A percentile compares a stretch with the other conserved stretches of the same genome.
Evolutionary conservation across 2,329 filamentous ascomycete species (phyloP).

Genomic region (Triangularia verruculosa): DNA sequence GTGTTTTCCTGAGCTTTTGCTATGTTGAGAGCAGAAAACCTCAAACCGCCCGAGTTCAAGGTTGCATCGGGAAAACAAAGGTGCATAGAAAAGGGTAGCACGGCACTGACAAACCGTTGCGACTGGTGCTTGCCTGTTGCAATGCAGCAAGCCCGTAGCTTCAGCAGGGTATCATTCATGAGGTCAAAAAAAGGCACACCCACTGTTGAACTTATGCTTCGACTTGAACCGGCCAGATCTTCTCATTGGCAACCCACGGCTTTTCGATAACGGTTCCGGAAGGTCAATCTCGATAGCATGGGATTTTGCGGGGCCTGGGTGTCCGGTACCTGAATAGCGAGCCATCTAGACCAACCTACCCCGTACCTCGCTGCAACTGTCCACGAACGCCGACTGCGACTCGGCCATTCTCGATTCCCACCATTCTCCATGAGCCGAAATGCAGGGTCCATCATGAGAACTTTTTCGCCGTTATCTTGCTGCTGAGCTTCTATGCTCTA

Average conservation of each 20-base stretch:
- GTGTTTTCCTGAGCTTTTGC: not conserved
- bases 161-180: not conserved
- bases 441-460: not conserved
- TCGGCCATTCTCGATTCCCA: not conserved
- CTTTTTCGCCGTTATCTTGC: not conserved
- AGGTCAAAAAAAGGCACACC: not conserved
- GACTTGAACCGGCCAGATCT: not conserved
- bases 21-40: not conserved
- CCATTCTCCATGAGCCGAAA: not conserved
- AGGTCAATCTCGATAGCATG: not conserved
- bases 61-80: not conserved
- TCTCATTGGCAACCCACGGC: not conserved
- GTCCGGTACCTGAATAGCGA: not conserved
- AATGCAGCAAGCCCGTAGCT: not conserved
- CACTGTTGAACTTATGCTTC: not conserved
- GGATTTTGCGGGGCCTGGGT: not conserved
- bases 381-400: not conserved
- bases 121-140: not conserved
- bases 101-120: not conserved
- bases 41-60: not conserved
- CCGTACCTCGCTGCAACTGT: not conserved
- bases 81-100: not conserved
- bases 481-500: not conserved
- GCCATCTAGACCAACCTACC: not conserved
- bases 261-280: not conserved